phyloP scores from a whole-genome alignment of 768 basidiomycete species.

The Mycena chlorophos region DNA sequence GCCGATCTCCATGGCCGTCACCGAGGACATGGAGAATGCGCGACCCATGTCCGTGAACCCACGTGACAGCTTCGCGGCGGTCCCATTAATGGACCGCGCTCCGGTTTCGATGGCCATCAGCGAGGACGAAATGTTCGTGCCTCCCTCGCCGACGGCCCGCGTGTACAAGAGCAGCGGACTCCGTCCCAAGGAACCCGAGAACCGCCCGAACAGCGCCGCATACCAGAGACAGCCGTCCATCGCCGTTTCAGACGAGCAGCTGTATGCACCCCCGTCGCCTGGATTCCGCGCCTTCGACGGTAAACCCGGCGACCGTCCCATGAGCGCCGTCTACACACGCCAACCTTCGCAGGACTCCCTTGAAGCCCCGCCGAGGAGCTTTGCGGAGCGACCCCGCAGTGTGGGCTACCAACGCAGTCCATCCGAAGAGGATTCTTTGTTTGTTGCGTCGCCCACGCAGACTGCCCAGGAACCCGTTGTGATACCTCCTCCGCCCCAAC shows the following conservation, averaged over 20 bases:
- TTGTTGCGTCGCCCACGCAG: slow-evolving; percentile 2
- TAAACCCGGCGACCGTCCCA: slow-evolving; percentile 18
- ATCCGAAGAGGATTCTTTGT: slow-evolving; percentile 15
- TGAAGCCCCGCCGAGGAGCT: slow-evolving; percentile 15
- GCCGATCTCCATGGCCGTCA: slow-evolving; percentile 69
- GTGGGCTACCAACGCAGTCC: slow-evolving; percentile 16
- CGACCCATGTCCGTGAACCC: slow-evolving; percentile 22
- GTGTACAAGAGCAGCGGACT: slow-evolving; percentile 21
- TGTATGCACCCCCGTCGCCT: slow-evolving; percentile 60
- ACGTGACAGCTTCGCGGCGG: slow-evolving; percentile 18
- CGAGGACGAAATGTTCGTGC: slow-evolving; percentile 20
- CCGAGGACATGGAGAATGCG: slow-evolving; percentile 39
- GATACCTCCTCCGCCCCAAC: slow-evolving; percentile 17
- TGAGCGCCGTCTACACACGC: slow-evolving; percentile 15
- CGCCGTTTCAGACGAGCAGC: slow-evolving; percentile 44
- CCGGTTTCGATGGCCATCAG: slow-evolving; percentile 20
- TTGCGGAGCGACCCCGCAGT: slow-evolving; percentile 17
- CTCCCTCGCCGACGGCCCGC: slow-evolving; percentile 15
- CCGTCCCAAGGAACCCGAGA: slow-evolving; percentile 8
- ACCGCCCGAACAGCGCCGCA: slow-evolving; percentile 13
- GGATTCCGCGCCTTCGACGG: slow-evolving; percentile 51
- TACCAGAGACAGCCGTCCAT: slow-evolving; percentile 27
- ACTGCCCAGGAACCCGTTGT: slow-evolving; percentile 8
- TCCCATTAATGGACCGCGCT: slow-evolving; percentile 20
- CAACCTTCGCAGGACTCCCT: slow-evolving; percentile 20